These are phyloP conservation scores for Delonix regia DNA, from an alignment of 306 rosid genomes.

Conservation along the genomic window DNA sequence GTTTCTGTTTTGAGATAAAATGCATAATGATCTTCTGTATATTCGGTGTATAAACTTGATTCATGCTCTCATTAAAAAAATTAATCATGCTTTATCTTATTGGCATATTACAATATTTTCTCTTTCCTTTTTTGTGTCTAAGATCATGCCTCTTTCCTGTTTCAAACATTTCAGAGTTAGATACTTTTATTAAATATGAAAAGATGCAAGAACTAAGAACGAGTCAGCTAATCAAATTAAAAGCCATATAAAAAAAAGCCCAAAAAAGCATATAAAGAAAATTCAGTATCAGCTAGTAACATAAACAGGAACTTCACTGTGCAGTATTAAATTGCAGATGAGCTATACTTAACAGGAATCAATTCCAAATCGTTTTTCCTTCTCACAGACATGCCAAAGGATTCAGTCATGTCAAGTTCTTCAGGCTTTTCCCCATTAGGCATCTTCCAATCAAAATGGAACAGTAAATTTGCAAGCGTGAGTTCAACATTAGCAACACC, in stretches of 20 bases:
- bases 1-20: neutral
- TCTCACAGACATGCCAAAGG: neutral
- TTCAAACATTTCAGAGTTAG: neutral
- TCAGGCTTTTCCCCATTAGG: conserved; percentile 26
- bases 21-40: neutral
- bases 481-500: conserved; percentile 22
- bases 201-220: neutral
- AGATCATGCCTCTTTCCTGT: neutral
- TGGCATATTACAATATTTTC: neutral
- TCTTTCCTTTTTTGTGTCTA: neutral
- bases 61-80: neutral
- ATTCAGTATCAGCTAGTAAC: neutral
- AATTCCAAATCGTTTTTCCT: neutral
- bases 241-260: neutral
- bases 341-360: conserved; percentile 10
- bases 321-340: neutral
- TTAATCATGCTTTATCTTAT: neutral
- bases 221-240: neutral
- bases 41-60: neutral
- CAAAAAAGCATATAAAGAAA: neutral
- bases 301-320: neutral
- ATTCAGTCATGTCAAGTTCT: conserved; percentile 35
- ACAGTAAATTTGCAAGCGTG: conserved; percentile 22
- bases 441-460: conserved; percentile 43
- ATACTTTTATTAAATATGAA: neutral